Percentiles rank a stretch among this genome's conserved stretches.
Evolutionary conservation across 495 filamentous ascomycete genomes (phyloP).

Genomic region (Hyphodiscus hymeniophilus): DNA sequence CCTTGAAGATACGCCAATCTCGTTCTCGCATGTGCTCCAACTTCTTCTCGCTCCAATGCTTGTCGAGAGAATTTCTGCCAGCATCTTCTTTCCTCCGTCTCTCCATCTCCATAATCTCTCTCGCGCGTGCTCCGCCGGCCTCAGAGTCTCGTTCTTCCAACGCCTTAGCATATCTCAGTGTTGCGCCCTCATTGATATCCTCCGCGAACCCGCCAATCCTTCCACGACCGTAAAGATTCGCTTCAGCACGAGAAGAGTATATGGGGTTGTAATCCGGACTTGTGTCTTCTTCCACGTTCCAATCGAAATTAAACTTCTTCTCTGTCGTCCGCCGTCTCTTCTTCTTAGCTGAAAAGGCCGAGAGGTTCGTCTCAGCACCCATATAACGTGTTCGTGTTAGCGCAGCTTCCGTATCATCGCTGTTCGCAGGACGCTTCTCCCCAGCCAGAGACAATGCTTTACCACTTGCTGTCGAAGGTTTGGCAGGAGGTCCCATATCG

Average conservation of each 20-base stretch:
- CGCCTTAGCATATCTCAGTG: conserved; percentile 67
- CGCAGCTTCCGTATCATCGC: conserved; percentile 69
- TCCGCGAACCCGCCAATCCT: conserved; percentile 78
- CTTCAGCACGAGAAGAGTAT: conserved; percentile 66
- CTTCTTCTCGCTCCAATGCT: conserved; percentile 97
- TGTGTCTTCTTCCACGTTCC: conserved; percentile 95
- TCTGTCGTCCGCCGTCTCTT: conserved; percentile 89
- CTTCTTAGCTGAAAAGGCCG: conserved; percentile 92
- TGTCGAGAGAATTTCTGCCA: conserved; percentile 61
- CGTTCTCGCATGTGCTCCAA: conserved; percentile 94
- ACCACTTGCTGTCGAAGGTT: conserved; percentile 22
- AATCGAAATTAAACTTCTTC: conserved; percentile 99
- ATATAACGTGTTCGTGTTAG: conserved; percentile 82
- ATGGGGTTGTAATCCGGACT: conserved; percentile 83
- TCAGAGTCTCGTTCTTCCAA: conserved; percentile 73
- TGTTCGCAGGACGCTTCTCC: conserved; percentile 48
- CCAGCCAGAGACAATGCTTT: conserved; percentile 25
- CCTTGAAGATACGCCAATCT: conserved; percentile 99
- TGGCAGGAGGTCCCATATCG: conserved; percentile 30
- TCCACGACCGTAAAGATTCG: conserved; percentile 74
- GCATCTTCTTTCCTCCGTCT: conserved; percentile 64
- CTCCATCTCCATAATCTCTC: conserved; percentile 85
- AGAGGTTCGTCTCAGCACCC: conserved; percentile 80
- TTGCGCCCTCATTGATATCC: conserved; percentile 59
- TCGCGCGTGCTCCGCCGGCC: conserved; percentile 67